Conservation (phyloP, 176 grass and related monocot genomes). For the Ensete glaucum region DNA sequence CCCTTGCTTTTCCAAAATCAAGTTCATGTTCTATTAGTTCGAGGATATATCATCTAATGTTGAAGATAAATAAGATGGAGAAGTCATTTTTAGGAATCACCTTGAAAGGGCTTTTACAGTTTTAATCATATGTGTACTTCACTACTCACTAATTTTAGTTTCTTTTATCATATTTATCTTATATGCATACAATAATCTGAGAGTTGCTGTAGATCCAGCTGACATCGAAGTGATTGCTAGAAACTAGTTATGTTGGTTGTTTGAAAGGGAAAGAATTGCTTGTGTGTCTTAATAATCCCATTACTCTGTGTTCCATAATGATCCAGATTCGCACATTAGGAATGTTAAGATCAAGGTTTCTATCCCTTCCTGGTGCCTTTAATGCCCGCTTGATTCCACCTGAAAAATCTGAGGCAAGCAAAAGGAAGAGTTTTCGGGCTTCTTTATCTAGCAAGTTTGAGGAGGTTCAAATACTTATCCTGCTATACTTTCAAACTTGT, state of each 20-base stretch:
- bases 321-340: constrained; percentile 78
- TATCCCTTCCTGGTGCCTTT: constrained; percentile 56
- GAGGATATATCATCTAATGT: too few relatives aligned
- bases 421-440: constrained; percentile 55
- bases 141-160: too few relatives aligned
- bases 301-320: constrained; percentile 23
- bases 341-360: constrained; percentile 84
- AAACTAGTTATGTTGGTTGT: not conserved
- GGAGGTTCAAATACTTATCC: constrained; percentile 24
- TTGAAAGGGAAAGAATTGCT: not conserved
- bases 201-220: not conserved
- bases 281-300: not conserved
- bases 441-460: constrained; percentile 65
- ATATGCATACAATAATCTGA: not conserved
- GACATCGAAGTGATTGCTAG: not conserved
- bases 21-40: too few relatives aligned
- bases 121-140: too few relatives aligned
- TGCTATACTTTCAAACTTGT: constrained; percentile 23
- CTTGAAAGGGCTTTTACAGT: too few relatives aligned
- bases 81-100: too few relatives aligned
- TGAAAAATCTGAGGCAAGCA: constrained; percentile 43
- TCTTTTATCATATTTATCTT: too few relatives aligned
- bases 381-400: constrained; percentile 64
- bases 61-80: too few relatives aligned
- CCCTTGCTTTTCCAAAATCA: too few relatives aligned